Evolutionary conservation across 169 alveolate species (phyloP).

Genomic region (Plasmodium gonderi): DNA sequence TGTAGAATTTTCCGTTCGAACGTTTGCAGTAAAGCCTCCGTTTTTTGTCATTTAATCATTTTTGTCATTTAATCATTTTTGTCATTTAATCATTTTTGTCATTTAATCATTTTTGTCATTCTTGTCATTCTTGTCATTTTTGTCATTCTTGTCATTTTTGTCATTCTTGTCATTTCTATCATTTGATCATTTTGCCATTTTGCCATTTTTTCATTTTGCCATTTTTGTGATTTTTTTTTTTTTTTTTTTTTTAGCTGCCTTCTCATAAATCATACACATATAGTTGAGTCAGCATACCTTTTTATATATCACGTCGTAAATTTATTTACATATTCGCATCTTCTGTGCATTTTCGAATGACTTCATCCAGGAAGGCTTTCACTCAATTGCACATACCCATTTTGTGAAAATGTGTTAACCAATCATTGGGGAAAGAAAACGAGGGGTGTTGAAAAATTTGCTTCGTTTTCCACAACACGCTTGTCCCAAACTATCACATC

Average conservation of each 20-base stretch:
- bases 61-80: no score
- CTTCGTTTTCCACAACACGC: background rate
- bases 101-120: no score
- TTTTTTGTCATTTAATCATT: no score
- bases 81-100: no score
- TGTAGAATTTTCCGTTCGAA: no score
- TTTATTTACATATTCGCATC: background rate
- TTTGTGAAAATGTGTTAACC: background rate
- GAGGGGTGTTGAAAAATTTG: background rate
- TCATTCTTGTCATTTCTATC: no score
- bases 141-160: no score
- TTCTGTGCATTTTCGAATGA: background rate
- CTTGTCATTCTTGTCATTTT: no score
- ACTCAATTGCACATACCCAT: background rate
- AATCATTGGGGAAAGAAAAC: background rate
- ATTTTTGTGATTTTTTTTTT: no score
- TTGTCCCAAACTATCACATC: background rate
- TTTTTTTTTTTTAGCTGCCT: background rate
- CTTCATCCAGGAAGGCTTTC: background rate
- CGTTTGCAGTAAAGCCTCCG: no score
- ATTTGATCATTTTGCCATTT: no score
- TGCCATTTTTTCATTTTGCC: no score
- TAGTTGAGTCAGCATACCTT: background rate
- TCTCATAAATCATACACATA: background rate
- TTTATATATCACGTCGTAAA: background rate